Percentiles rank a stretch among this genome's conserved stretches.
Conservation (phyloP, 1,284 basidiomycete genomes). For the Austroboletus niveus region DNA sequence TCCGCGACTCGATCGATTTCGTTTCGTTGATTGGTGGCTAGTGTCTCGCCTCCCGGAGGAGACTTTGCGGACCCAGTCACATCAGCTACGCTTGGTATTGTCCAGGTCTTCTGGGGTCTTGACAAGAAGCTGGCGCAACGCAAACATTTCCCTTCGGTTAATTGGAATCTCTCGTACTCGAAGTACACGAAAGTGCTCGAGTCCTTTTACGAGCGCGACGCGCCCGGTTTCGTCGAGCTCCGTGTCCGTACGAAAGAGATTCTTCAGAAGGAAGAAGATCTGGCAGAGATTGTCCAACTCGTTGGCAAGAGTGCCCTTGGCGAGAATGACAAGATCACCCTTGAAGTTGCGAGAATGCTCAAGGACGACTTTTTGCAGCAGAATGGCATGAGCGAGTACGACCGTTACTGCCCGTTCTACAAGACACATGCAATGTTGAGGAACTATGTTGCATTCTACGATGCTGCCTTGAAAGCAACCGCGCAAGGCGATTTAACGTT, state of each 20-base stretch:
- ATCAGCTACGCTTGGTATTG: constrained; percentile 95
- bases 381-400: constrained; percentile 98
- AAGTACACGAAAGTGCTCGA: constrained; percentile 98
- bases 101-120: constrained; percentile 98
- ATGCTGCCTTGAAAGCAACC: constrained; percentile 84
- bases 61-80: constrained; percentile 99
- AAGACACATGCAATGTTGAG: constrained; percentile 96
- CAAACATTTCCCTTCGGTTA: constrained; percentile 98
- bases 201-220: constrained; percentile 86
- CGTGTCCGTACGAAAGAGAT: constrained; percentile 95
- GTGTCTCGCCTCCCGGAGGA: constrained; percentile 97
- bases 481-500: constrained; percentile 89
- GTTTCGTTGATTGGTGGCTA: constrained; percentile 30
- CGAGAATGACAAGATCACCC: constrained; percentile 97
- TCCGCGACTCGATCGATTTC: not conserved
- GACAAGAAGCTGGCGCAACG: constrained; percentile 97
- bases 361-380: constrained; percentile 99
- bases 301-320: constrained; percentile 98
- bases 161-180: constrained; percentile 98
- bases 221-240: constrained; percentile 92
- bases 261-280: constrained; percentile 96
- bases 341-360: constrained; percentile 96
- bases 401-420: constrained; percentile 98
- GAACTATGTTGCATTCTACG: constrained; percentile 96
- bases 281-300: constrained; percentile 98